Conservation (phyloP, 441 rosid species). For the Brassica balearica region DNA sequence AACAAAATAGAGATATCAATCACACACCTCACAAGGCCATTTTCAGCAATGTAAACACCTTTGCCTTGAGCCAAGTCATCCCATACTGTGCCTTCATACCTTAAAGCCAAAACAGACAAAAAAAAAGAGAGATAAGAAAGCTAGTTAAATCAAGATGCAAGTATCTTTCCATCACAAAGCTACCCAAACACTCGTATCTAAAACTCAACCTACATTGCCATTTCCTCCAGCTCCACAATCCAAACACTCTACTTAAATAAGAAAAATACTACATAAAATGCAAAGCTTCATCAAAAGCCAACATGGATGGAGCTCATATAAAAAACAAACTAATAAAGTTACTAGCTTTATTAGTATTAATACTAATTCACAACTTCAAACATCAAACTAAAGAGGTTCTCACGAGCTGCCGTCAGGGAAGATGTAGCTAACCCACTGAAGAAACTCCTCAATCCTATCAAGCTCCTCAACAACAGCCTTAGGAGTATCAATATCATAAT, state of each 20-base stretch:
- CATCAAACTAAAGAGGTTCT: conserved; percentile 5
- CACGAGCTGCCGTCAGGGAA: conserved; percentile 90
- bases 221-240: background rate
- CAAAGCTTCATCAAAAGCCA: conserved; percentile 4
- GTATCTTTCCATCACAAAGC: conserved; percentile 17
- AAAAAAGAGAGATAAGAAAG: conserved; percentile 11
- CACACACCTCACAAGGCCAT: conserved; percentile 75
- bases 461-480: conserved; percentile 81
- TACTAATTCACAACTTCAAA: background rate
- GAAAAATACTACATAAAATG: background rate
- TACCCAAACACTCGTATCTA: conserved; percentile 7
- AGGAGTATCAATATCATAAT: conserved; percentile 61
- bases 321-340: conserved; percentile 12
- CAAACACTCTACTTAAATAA: conserved; percentile 5
- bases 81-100: conserved; percentile 96
- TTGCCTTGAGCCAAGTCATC: conserved; percentile 95
- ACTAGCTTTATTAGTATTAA: background rate
- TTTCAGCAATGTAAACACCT: conserved; percentile 85
- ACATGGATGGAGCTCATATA: conserved; percentile 10
- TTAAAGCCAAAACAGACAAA: conserved; percentile 33
- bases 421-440: conserved; percentile 92
- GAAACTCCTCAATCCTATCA: conserved; percentile 90
- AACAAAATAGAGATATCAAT: conserved; percentile 11
- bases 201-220: conserved; percentile 23
- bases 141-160: conserved; percentile 18